Evolutionary conservation across 106 monocot species (phyloP).

Genomic region (Dendrobium chrysotoxum): DNA sequence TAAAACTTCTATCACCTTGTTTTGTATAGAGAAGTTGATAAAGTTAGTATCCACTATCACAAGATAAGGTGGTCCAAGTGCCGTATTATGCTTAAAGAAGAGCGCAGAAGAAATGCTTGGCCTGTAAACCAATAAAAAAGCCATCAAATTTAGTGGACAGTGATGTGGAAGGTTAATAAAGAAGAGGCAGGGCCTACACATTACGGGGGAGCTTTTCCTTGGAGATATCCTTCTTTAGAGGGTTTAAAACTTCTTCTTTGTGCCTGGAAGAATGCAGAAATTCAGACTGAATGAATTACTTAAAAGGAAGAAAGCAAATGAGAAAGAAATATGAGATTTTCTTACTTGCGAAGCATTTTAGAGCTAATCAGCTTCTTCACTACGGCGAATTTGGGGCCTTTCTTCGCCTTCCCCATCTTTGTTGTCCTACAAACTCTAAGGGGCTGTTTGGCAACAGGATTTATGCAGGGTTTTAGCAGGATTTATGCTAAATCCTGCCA

Average conservation of each 20-base stretch:
- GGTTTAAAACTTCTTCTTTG: slow-evolving; percentile 78
- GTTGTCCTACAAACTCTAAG: background rate
- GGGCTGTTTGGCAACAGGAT: too few species aligned
- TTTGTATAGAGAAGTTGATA: slow-evolving; percentile 95
- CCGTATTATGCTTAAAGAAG: slow-evolving; percentile 88
- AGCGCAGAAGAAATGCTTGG: slow-evolving; percentile 67
- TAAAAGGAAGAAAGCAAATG: background rate
- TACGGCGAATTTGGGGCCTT: slow-evolving; percentile 65
- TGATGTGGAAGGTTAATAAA: background rate
- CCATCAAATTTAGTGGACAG: background rate
- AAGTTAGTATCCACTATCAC: slow-evolving; percentile 97
- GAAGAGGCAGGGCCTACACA: slow-evolving; percentile 32
- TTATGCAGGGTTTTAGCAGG: too few species aligned
- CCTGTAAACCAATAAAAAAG: slow-evolving; percentile 21
- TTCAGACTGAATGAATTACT: background rate
- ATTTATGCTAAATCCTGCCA: too few species aligned
- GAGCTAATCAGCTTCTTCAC: slow-evolving; percentile 70
- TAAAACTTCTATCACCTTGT: slow-evolving; percentile 39
- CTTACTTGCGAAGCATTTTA: slow-evolving; percentile 67
- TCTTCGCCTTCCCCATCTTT: slow-evolving; percentile 66
- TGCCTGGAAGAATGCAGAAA: slow-evolving; percentile 21
- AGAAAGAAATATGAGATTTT: background rate
- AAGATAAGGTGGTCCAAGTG: slow-evolving; percentile 77
- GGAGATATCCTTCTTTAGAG: slow-evolving; percentile 54
- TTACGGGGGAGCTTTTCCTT: slow-evolving; percentile 80